Percentiles rank a stretch among this genome's conserved stretches.
Evolutionary conservation across 208 protist genomes (phyloP).

Genomic region (Crithidia expoeki): DNA sequence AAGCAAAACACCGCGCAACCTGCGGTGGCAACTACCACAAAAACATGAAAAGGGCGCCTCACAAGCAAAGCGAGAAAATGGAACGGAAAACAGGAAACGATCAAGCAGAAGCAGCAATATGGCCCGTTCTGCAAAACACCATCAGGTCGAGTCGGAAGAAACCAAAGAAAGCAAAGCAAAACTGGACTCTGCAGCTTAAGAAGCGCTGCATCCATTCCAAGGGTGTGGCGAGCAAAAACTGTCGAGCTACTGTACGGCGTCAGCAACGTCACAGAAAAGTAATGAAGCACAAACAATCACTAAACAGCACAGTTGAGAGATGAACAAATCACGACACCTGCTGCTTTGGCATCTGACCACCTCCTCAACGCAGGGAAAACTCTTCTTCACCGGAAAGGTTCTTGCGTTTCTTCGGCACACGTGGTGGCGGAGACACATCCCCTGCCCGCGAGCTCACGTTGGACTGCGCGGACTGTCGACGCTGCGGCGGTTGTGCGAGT

Average conservation of each 20-base stretch:
- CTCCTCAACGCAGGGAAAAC: conserved; percentile 17
- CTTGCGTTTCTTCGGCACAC: conserved; percentile 8
- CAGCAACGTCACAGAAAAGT: background rate
- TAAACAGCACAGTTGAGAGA: conserved; percentile 1
- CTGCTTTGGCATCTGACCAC: too few species aligned
- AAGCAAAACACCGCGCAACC: background rate
- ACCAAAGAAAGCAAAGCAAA: too few species aligned
- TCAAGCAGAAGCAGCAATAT: conserved; percentile 2
- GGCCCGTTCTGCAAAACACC: too few species aligned
- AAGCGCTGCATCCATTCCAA: background rate
- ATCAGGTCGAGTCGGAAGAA: too few species aligned
- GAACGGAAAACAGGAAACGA: conserved; percentile 4
- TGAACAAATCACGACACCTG: too few species aligned
- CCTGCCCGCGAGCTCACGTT: background rate
- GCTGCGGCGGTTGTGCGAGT: background rate
- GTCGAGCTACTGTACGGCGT: background rate
- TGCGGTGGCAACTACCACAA: background rate
- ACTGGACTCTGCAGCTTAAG: background rate
- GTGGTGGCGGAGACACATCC: conserved; percentile 12
- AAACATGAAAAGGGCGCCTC: background rate
- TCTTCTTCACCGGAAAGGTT: background rate
- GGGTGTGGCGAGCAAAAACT: too few species aligned
- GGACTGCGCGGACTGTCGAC: conserved; percentile 1
- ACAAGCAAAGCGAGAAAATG: conserved; percentile 2
- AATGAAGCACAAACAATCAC: background rate